A percentile compares a stretch with the other conserved stretches of the same genome.
Evolutionary conservation across 1,284 basidiomycete genomes (phyloP).

Genomic region (Pseudozyma thailandica): DNA sequence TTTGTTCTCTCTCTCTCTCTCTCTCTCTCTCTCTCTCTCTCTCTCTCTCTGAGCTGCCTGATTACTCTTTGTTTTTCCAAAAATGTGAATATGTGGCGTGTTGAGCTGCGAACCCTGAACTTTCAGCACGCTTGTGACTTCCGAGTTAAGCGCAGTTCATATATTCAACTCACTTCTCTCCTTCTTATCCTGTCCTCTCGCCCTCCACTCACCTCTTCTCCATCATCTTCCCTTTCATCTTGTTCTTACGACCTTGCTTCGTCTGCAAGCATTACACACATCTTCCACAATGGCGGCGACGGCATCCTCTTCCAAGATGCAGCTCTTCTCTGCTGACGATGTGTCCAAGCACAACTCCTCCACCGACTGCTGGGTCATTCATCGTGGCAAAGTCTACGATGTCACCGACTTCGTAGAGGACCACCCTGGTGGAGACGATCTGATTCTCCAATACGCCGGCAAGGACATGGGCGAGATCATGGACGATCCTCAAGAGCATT

Average conservation of each 20-base stretch:
- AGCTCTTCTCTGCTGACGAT: conserved; percentile 47
- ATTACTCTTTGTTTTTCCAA: too few relatives aligned
- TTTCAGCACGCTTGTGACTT: too few relatives aligned
- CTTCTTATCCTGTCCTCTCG: neutral
- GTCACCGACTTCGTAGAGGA: conserved; percentile 71
- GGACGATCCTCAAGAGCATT: conserved; percentile 85
- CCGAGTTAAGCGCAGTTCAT: too few relatives aligned
- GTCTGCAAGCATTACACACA: neutral
- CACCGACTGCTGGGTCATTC: conserved; percentile 73
- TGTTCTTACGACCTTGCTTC: neutral
- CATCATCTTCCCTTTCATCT: neutral
- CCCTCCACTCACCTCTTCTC: neutral
- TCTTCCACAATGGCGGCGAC: conserved; percentile 17
- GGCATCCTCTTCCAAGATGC: conserved; percentile 40
- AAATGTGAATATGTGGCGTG: too few relatives aligned
- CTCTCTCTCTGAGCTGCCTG: too few relatives aligned
- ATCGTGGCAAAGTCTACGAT: conserved; percentile 71
- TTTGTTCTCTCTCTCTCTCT: too few relatives aligned
- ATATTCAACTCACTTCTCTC: neutral
- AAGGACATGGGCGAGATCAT: conserved; percentile 84
- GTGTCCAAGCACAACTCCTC: conserved; percentile 72
- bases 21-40: too few relatives aligned
- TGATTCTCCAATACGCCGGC: conserved; percentile 77
- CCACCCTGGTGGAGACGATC: conserved; percentile 71
- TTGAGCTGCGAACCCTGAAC: too few relatives aligned